Percentiles rank a stretch among this genome's conserved stretches.
phyloP scores from a whole-genome alignment of 2,329 filamentous ascomycete species.

The Septoria petroselini region DNA sequence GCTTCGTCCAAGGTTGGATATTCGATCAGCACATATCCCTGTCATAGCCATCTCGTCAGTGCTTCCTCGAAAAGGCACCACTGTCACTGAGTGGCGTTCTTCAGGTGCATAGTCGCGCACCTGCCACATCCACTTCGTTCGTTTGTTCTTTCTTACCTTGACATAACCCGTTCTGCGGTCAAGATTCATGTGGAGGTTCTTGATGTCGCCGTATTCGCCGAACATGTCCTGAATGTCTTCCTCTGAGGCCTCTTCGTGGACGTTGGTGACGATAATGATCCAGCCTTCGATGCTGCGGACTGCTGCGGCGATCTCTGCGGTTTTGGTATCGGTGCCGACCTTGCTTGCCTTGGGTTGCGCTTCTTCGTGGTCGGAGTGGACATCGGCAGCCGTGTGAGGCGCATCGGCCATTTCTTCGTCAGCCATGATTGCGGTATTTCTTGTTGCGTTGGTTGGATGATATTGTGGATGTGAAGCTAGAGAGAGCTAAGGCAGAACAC shows the following conservation, averaged over 20 bases:
- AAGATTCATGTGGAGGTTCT: constrained; percentile 80
- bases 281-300: constrained; percentile 86
- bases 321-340: constrained; percentile 61
- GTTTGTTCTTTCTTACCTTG: constrained; percentile 56
- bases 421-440: constrained; percentile 32
- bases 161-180: constrained; percentile 81
- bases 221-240: constrained; percentile 79
- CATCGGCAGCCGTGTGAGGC: constrained; percentile 39
- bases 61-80: constrained; percentile 4
- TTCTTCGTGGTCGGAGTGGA: constrained; percentile 16
- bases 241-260: constrained; percentile 83
- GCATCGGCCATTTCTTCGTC: constrained; percentile 58
- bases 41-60: neutral
- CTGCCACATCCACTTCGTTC: constrained; percentile 6
- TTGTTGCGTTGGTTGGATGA: neutral
- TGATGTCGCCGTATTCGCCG: constrained; percentile 80
- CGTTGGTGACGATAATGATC: constrained; percentile 83
- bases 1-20: constrained; percentile 77
- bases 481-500: neutral
- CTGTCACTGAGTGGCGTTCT: neutral
- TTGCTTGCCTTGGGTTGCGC: constrained; percentile 22
- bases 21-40: constrained; percentile 85
- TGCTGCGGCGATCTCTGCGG: constrained; percentile 69
- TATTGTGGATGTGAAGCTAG: neutral
- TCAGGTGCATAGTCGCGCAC: constrained; percentile 1